Base-by-base conservation (phyloP, 1,284 basidiomycete species). In the Earliella scabrosa region DNA sequence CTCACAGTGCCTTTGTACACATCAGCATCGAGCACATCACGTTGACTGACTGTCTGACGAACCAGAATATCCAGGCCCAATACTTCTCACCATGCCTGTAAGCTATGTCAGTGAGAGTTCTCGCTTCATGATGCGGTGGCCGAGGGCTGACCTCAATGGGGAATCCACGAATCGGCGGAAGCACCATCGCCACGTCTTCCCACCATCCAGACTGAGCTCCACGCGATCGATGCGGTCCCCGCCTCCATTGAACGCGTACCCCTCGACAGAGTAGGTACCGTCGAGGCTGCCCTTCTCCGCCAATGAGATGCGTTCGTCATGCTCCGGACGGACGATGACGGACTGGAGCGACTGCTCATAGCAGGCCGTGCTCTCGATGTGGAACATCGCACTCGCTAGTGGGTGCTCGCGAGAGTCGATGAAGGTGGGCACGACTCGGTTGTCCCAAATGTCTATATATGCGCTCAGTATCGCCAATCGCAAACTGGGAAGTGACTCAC, bases 1-100 rank as follows among this genome's bases (percentile, higher is more conserved):
- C 13, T 68, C 66, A 40, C 66, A 68, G 2, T 60, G 63, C 66
- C 66, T 66, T 27, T 4, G 13, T 13, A n/a, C 36, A 21, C 26
- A 29, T 31, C 16, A 35, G 44, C 38, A 26, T n/a, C n/a, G n/a
- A n/a, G n/a, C n/a, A n/a, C n/a, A n/a, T n/a, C n/a, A n/a, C n/a
- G n/a, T n/a, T n/a, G n/a, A n/a, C n/a, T n/a, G n/a, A n/a, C 21
- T 8, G 20, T 13, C 23, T 3, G 4, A 20, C 52, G 8, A 38
- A 66, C 66, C 66, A 67, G 50, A 66, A 67, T 2, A 67, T 50
- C 66, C 66, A 68, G 5, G 65, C 57, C 66, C 66, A 68, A 27
- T 64, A 62, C 40, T 68, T 68, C 50, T 53, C 52, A 4, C 65
- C 63, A 26, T 66, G 61, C n/a, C 66, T 67, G 7, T 31, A 20